These are phyloP conservation scores for Sugiyamaella japonica DNA, from an alignment of 1,139 yeast genomes.

Conservation along the genomic window DNA sequence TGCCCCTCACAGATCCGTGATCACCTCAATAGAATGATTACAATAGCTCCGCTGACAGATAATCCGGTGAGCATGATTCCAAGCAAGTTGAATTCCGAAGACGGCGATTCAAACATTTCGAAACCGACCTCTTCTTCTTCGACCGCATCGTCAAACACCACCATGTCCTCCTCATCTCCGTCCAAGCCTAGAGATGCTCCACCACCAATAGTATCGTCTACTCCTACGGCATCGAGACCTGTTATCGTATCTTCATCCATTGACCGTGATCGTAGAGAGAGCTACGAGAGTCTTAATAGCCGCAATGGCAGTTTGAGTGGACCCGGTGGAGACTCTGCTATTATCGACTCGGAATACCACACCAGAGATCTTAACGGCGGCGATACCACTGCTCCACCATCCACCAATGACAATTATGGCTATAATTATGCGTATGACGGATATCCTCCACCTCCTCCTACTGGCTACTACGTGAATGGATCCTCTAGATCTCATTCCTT, in stretches of 20 bases:
- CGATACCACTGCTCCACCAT: background rate
- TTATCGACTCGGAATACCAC: background rate
- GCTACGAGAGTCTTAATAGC: background rate
- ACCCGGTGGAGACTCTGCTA: background rate
- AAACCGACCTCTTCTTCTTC: background rate
- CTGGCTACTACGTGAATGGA: conserved; percentile 9
- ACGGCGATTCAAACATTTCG: background rate
- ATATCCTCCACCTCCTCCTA: background rate
- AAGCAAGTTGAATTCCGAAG: background rate
- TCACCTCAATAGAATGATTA: background rate
- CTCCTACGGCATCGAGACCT: conserved; percentile 6
- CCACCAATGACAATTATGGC: conserved; percentile 8
- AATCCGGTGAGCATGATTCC: background rate
- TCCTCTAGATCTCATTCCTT: conserved; percentile 7
- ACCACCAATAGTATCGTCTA: conserved; percentile 1
- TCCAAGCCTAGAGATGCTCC: conserved; percentile 9
- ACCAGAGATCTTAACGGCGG: background rate
- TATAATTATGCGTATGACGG: conserved; percentile 13
- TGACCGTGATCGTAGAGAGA: conserved; percentile 10
- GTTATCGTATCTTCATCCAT: conserved; percentile 14
- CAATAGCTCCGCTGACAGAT: conserved; percentile 8
- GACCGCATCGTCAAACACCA: background rate
- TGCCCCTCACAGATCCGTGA: too few species aligned
- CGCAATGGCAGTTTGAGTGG: background rate
- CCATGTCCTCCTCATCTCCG: background rate